Base-by-base conservation (phyloP, 176 grass and related monocot genomes). In the Carex scoparia region DNA sequence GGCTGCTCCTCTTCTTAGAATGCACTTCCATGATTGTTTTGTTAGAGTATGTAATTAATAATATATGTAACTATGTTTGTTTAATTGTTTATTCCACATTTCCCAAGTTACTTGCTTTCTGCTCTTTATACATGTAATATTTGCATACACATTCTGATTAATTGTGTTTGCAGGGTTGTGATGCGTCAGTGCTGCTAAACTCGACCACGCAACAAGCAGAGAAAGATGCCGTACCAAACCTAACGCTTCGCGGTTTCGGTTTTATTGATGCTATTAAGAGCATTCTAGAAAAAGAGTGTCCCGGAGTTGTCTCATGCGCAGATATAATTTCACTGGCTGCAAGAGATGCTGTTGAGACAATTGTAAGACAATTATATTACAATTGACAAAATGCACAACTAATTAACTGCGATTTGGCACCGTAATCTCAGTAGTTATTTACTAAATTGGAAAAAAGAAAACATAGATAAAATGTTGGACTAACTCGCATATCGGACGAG, bases 1-100 rank as follows among this genome's bases (percentile, higher is more conserved):
- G 70, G 93, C 96, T 76, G 84, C 96, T 83, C 83, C 96, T 65
- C 88, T 98, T 30, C 72, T 98, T 83, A 87, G 96, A 79, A 93
- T 92, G 81, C 91, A 98, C 84, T 97, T 97, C 95, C 95, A 97
- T 89, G 95, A 97, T 78, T 97, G 95, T 80, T 97, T 97, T 77
- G 95, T 97, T 75, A 90, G 92, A 88, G 92, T 94, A 88, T 5
- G 84, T 53, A 8, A 23, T 56, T 8, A 3, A 15, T 44, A 38
- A 38, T 38, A 38, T 44, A 12, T 5, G 1, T 28, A 31, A 14
- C 12, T 23, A 62, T 81, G 15, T 60, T 4, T 49, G 46, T 49
- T 23, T 23, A 23, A 23, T 23, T 23, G 23, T 23, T 49, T 27
- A 27, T 73, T 46, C 5, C 4, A 48, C 27, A 55, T 48, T 56